phyloP scores from a whole-genome alignment of 345 rosid genomes.

The Lumnitzera racemosa region DNA sequence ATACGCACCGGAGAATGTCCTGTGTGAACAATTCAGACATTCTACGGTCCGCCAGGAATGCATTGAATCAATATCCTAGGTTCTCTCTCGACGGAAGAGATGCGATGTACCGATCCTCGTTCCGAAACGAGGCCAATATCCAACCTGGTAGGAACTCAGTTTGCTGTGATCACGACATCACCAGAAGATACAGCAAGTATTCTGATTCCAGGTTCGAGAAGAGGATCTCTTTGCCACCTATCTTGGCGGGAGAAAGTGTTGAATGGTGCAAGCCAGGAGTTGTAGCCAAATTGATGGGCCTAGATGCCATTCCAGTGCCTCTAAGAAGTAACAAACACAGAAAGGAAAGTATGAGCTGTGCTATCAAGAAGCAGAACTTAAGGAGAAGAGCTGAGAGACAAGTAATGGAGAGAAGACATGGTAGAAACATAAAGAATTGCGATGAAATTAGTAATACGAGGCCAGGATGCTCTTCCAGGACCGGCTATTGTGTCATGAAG shows the following conservation, averaged over 20 bases:
- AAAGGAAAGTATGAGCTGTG: slow-evolving; percentile 19
- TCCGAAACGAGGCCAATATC: slow-evolving; percentile 21
- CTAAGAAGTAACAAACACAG: slow-evolving; percentile 13
- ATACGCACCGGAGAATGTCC: slow-evolving; percentile 45
- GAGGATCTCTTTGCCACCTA: slow-evolving; percentile 20
- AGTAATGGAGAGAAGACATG: slow-evolving; percentile 24
- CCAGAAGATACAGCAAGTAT: not conserved
- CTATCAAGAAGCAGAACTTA: slow-evolving; percentile 40
- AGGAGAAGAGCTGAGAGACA: slow-evolving; percentile 39
- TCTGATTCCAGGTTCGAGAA: not conserved
- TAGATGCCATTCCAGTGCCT: slow-evolving; percentile 74
- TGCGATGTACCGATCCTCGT: slow-evolving; percentile 83
- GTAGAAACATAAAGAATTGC: slow-evolving; percentile 8
- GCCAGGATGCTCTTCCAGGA: slow-evolving; percentile 23
- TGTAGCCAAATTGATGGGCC: slow-evolving; percentile 84
- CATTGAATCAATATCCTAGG: slow-evolving; percentile 84
- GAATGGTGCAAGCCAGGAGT: slow-evolving; percentile 93
- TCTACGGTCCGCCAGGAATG: slow-evolving; percentile 69
- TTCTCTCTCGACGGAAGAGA: slow-evolving; percentile 90
- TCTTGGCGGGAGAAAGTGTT: slow-evolving; percentile 52
- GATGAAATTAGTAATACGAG: slow-evolving; percentile 8
- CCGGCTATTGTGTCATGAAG: slow-evolving; percentile 27
- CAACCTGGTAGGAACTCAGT: slow-evolving; percentile 29
- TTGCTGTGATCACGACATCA: slow-evolving; percentile 4
- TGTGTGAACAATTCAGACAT: slow-evolving; percentile 79